phyloP scores from a whole-genome alignment of 2,329 filamentous ascomycete species.

The Diaporthe helianthi region DNA sequence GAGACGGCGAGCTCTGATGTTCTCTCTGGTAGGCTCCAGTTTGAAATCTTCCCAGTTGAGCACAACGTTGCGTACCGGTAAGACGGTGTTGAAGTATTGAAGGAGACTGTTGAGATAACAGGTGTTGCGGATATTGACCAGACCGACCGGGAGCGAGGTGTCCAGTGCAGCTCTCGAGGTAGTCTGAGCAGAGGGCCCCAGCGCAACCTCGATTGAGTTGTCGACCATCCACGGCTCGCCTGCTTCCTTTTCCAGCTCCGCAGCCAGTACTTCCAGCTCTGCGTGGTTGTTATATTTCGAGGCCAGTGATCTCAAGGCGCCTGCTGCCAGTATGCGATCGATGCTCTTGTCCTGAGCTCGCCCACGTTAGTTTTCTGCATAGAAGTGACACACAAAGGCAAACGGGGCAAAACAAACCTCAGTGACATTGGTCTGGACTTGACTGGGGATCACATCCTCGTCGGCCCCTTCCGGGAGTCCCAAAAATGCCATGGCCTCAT shows the following conservation, averaged over 20 bases:
- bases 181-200: not conserved
- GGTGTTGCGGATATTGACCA: constrained; percentile 95
- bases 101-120: constrained; percentile 97
- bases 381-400: not conserved
- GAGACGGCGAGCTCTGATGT: constrained; percentile 71
- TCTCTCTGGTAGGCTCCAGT: constrained; percentile 70
- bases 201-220: constrained; percentile 8
- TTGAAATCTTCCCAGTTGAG: constrained; percentile 76
- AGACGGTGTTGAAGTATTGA: constrained; percentile 93
- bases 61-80: constrained; percentile 80
- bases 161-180: constrained; percentile 39
- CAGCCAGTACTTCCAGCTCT: constrained; percentile 16
- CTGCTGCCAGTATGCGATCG: constrained; percentile 27
- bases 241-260: constrained; percentile 15
- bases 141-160: constrained; percentile 76
- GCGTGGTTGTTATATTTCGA: constrained; percentile 17
- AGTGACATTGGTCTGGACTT: constrained; percentile 20
- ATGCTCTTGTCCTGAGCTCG: constrained; percentile 22
- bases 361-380: not conserved
- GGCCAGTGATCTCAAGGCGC: constrained; percentile 26
- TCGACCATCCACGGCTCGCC: constrained; percentile 19
- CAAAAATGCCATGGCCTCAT: constrained; percentile 38
- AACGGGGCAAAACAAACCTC: constrained; percentile 22
- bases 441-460: constrained; percentile 21
- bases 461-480: constrained; percentile 27